These are phyloP conservation scores for Buddleja alternifolia DNA, from an alignment of 257 asterid species.

Conservation along the genomic window DNA sequence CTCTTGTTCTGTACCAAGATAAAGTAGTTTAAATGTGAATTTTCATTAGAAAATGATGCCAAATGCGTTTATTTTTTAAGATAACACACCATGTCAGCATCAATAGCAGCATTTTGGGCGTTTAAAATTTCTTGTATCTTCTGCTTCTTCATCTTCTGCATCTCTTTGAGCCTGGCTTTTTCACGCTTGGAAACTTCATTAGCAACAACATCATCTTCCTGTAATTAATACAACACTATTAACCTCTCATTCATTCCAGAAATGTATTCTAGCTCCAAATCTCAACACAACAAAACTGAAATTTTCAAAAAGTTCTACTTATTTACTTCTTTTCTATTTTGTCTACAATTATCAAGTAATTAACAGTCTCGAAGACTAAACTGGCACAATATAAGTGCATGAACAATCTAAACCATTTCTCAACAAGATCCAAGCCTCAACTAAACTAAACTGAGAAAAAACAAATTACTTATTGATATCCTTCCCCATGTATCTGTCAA, in stretches of 20 bases:
- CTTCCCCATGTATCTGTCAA: too few relatives aligned
- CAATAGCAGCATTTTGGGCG: constrained; percentile 63
- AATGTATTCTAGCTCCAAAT: not conserved
- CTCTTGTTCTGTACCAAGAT: constrained; percentile 50
- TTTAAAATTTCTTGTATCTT: constrained; percentile 63
- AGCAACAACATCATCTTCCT: constrained; percentile 40
- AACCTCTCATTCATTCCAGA: not conserved
- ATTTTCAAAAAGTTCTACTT: not conserved
- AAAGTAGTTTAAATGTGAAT: not conserved
- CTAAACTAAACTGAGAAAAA: not conserved
- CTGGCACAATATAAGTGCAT: not conserved
- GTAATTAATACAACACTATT: not conserved
- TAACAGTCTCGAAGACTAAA: not conserved
- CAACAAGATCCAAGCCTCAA: constrained; percentile 1
- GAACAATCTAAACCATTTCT: not conserved
- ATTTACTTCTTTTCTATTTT: not conserved
- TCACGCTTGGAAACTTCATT: constrained; percentile 54
- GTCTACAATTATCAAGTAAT: not conserved
- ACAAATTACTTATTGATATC: not conserved
- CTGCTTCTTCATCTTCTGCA: constrained; percentile 60
- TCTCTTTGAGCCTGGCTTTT: constrained; percentile 47
- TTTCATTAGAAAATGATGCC: not conserved
- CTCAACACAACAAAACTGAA: not conserved
- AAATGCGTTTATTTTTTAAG: not conserved
- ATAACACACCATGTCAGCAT: constrained; percentile 60